phyloP scores from a whole-genome alignment of 257 asterid genomes.

The Primulina huaijiensis region DNA sequence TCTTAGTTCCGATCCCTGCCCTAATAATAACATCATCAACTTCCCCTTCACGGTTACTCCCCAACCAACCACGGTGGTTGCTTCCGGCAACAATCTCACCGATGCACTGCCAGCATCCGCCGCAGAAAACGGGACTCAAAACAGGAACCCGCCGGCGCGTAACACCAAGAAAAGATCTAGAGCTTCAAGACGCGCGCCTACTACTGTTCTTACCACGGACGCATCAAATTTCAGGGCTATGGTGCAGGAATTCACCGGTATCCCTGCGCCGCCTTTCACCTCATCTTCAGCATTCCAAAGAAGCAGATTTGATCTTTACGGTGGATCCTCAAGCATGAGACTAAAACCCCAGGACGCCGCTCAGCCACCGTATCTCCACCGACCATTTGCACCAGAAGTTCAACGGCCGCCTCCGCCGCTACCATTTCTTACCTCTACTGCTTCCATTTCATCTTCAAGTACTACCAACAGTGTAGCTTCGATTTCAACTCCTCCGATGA shows the following conservation, averaged over 20 bases:
- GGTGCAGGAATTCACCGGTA: constrained; percentile 93
- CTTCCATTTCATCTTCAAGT: constrained; percentile 12
- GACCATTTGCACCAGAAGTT: constrained; percentile 53
- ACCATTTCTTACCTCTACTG: constrained; percentile 26
- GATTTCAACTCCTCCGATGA: constrained; percentile 6
- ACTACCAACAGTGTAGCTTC: constrained; percentile 11
- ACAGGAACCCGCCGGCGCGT: constrained; percentile 38
- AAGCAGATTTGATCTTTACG: constrained; percentile 49
- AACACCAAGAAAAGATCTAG: constrained; percentile 74
- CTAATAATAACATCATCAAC: constrained; percentile 17
- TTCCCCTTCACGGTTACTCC: constrained; percentile 20
- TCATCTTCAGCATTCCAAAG: constrained; percentile 37
- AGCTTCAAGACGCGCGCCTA: constrained; percentile 91
- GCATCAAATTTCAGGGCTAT: constrained; percentile 82
- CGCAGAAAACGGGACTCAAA: background rate
- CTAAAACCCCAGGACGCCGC: constrained; percentile 29
- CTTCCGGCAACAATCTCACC: background rate
- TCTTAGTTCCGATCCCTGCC: constrained; percentile 38
- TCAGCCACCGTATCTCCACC: constrained; percentile 43
- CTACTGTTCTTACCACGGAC: constrained; percentile 79
- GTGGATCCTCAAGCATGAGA: constrained; percentile 34
- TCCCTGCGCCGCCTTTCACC: constrained; percentile 72
- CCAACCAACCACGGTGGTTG: constrained; percentile 17
- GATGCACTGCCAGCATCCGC: background rate
- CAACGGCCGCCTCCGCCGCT: constrained; percentile 36